phyloP scores from a whole-genome alignment of 2,329 filamentous ascomycete species.

The Zalaria sp. region DNA sequence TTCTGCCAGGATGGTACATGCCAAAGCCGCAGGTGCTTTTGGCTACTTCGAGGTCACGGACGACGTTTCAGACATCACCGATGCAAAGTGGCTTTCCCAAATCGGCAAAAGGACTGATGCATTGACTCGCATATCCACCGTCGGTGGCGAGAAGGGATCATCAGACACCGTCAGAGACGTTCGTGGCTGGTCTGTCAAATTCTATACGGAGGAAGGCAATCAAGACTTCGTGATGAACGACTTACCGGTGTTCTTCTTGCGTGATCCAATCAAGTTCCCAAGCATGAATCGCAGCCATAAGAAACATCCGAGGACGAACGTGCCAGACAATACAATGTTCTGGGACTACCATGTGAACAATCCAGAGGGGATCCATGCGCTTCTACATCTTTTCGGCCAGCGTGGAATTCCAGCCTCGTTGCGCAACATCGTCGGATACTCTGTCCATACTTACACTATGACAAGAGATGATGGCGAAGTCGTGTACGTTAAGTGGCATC shows the following conservation, averaged over 20 bases:
- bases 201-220: conserved; percentile 39
- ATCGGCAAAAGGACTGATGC: conserved; percentile 40
- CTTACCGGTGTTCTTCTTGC: conserved; percentile 29
- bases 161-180: conserved; percentile 35
- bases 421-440: conserved; percentile 32
- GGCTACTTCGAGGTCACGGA: conserved; percentile 42
- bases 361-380: conserved; percentile 32
- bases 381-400: conserved; percentile 39
- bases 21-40: conserved; percentile 10
- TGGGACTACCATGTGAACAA: conserved; percentile 12
- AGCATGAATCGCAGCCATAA: conserved; percentile 22
- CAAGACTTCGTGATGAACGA: conserved; percentile 32
- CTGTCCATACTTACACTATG: conserved; percentile 31
- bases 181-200: conserved; percentile 36
- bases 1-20: conserved; percentile 15
- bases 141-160: conserved; percentile 30
- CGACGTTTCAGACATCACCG: conserved; percentile 42
- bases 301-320: conserved; percentile 17
- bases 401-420: conserved; percentile 32
- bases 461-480: conserved; percentile 28
- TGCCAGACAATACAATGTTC: conserved; percentile 20
- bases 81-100: conserved; percentile 37
- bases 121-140: conserved; percentile 33
- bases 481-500: conserved; percentile 36
- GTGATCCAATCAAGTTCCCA: conserved; percentile 28